phyloP scores from a whole-genome alignment of 2,329 filamentous ascomycete species.

The Plectosphaerella sp. region DNA sequence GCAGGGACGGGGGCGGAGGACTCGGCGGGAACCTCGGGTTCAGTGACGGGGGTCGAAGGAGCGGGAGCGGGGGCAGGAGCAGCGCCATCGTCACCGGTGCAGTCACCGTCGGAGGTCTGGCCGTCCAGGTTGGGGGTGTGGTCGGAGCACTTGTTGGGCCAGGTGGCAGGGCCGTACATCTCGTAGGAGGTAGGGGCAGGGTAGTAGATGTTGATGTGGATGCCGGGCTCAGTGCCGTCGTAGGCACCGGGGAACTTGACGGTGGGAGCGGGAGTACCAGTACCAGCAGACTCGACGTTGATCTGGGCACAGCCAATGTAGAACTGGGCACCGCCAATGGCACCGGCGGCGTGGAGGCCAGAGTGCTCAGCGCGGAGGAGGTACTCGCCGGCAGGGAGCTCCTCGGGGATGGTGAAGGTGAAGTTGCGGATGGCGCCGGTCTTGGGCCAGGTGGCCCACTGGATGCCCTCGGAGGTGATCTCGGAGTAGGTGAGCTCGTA shows the following conservation, averaged over 20 bases:
- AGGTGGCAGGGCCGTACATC: slow-evolving; percentile 25
- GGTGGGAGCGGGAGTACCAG: slow-evolving; percentile 20
- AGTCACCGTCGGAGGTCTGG: slow-evolving; percentile 27
- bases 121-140: slow-evolving; percentile 30
- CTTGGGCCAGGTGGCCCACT: slow-evolving; percentile 25
- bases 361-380: slow-evolving; percentile 29
- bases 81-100: slow-evolving; percentile 17
- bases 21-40: neutral
- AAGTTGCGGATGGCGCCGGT: slow-evolving; percentile 23
- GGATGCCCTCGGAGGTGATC: slow-evolving; percentile 21
- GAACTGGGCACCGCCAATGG: slow-evolving; percentile 24
- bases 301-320: slow-evolving; percentile 27
- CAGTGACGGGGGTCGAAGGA: neutral
- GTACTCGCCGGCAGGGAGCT: slow-evolving; percentile 21
- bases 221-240: neutral
- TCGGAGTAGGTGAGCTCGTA: slow-evolving; percentile 24
- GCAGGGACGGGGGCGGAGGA: neutral
- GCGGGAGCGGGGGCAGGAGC: neutral
- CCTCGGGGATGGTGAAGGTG: slow-evolving; percentile 24
- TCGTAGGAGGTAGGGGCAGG: slow-evolving; percentile 25
- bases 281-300: slow-evolving; percentile 13
- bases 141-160: slow-evolving; percentile 28
- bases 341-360: slow-evolving; percentile 26
- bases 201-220: slow-evolving; percentile 30
- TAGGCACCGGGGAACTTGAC: slow-evolving; percentile 25